Evolutionary conservation across 164 flowering plant species (phyloP).

Genomic region (Piper longum): DNA sequence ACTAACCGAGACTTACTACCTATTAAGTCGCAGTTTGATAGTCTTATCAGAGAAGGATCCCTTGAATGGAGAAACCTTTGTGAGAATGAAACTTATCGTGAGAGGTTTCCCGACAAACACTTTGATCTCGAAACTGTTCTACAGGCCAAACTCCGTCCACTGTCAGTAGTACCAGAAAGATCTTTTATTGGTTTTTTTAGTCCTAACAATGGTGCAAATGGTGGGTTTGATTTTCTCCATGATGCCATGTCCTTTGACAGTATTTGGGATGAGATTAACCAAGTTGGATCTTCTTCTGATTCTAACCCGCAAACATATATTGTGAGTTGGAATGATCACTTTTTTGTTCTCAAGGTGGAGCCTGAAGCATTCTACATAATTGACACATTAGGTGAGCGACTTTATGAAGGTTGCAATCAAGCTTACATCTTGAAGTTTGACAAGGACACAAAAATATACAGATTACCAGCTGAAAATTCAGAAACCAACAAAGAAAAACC

Average conservation of each 20-base stretch:
- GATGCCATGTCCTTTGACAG: conserved; percentile 93
- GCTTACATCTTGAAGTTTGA: conserved; percentile 88
- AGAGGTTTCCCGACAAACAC: conserved; percentile 83
- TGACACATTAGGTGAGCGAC: conserved; percentile 93
- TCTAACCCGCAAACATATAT: conserved; percentile 47
- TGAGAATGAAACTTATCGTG: conserved; percentile 54
- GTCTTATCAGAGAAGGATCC: conserved; percentile 85
- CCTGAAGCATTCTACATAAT: conserved; percentile 78
- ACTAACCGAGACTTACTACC: conserved; percentile 58
- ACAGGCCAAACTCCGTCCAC: conserved; percentile 66
- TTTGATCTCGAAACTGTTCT: conserved; percentile 94
- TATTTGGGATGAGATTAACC: conserved; percentile 91
- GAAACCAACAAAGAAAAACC: conserved; percentile 27
- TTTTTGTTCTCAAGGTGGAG: conserved; percentile 84
- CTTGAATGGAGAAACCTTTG: conserved; percentile 91
- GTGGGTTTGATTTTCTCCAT: conserved; percentile 63
- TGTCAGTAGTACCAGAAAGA: conserved; percentile 52
- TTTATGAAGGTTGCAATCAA: conserved; percentile 81
- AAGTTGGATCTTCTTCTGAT: conserved; percentile 14
- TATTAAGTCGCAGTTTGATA: conserved; percentile 81
- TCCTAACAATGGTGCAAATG: conserved; percentile 61
- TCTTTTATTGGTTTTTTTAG: conserved; percentile 91
- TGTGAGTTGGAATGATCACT: conserved; percentile 97
- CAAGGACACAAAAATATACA: conserved; percentile 34
- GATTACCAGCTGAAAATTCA: conserved; percentile 19